These are phyloP conservation scores for Penstemon davidsonii DNA, from an alignment of 257 asterid genomes.

Conservation along the genomic window DNA sequence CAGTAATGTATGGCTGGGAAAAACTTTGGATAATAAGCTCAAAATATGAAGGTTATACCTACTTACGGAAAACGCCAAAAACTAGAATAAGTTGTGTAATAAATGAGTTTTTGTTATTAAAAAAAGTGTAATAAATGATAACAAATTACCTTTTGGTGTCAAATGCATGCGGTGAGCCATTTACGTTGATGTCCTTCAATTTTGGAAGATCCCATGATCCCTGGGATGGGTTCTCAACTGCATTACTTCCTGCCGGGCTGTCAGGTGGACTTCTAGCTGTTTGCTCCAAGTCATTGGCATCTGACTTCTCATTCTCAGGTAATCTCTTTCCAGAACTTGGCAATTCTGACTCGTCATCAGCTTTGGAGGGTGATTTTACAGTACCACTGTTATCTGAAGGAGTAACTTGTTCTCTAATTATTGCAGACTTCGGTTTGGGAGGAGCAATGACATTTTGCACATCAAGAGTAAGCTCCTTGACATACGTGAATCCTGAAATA, in stretches of 20 bases:
- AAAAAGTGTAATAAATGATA: slow-evolving; percentile 1
- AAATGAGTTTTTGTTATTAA: no score
- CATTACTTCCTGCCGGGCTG: slow-evolving; percentile 67
- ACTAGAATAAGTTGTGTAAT: background rate
- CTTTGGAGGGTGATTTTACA: slow-evolving; percentile 47
- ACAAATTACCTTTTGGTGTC: slow-evolving; percentile 59
- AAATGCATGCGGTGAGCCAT: slow-evolving; percentile 76
- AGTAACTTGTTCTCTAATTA: slow-evolving; percentile 36
- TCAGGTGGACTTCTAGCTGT: slow-evolving; percentile 61
- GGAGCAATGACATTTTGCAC: slow-evolving; percentile 83
- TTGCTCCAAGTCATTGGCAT: slow-evolving; percentile 40
- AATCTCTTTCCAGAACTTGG: slow-evolving; percentile 37
- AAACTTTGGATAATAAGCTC: background rate
- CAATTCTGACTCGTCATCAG: slow-evolving; percentile 49
- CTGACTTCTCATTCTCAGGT: slow-evolving; percentile 44
- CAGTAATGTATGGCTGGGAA: slow-evolving; percentile 6
- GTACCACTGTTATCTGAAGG: slow-evolving; percentile 34
- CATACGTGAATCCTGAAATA: slow-evolving; percentile 65
- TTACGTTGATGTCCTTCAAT: slow-evolving; percentile 44
- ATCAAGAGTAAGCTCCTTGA: slow-evolving; percentile 90
- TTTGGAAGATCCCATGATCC: slow-evolving; percentile 51
- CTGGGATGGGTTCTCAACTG: slow-evolving; percentile 53
- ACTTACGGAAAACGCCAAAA: no score
- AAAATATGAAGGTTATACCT: no score
- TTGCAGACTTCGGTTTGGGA: slow-evolving; percentile 68